Evolutionary conservation across 495 filamentous ascomycete genomes (phyloP).

Genomic region (Clavariopsis aquatica): DNA sequence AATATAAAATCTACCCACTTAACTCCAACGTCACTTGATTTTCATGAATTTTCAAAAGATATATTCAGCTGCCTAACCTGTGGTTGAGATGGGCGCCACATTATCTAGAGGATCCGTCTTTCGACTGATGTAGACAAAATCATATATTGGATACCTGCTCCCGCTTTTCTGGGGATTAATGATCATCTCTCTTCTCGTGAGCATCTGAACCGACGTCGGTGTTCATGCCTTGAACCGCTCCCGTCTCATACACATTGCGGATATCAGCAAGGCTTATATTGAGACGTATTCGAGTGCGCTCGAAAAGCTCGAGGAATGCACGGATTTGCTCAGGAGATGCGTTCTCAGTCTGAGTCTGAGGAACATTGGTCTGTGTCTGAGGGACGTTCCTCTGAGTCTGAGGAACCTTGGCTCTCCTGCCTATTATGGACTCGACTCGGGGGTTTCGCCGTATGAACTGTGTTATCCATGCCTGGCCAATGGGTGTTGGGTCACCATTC

Average conservation of each 20-base stretch:
- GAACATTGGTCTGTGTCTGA: too few relatives aligned
- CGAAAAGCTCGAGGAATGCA: slow-evolving; percentile 8
- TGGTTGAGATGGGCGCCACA: too few relatives aligned
- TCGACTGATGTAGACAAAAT: too few relatives aligned
- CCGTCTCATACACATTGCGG: slow-evolving; percentile 1
- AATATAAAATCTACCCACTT: too few relatives aligned
- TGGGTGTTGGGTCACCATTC: slow-evolving; percentile 1
- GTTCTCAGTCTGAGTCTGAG: too few relatives aligned
- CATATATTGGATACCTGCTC: too few relatives aligned
- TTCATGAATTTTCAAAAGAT: too few relatives aligned
- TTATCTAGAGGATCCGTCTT: too few relatives aligned
- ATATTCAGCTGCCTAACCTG: too few relatives aligned
- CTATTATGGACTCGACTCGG: background rate
- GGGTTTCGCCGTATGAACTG: background rate
- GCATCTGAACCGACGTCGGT: background rate
- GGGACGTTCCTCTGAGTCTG: too few relatives aligned
- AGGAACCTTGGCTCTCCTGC: slow-evolving; percentile 4
- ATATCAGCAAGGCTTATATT: slow-evolving; percentile 17
- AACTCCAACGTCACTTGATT: too few relatives aligned
- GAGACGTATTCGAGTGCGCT: background rate
- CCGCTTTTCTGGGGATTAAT: too few relatives aligned
- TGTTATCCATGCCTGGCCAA: background rate
- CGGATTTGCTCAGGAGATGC: slow-evolving; percentile 6
- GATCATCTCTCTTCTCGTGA: background rate
- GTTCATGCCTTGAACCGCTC: slow-evolving; percentile 1